These are phyloP conservation scores for Brassica nigra DNA, from an alignment of 345 rosid species.

Conservation along the genomic window DNA sequence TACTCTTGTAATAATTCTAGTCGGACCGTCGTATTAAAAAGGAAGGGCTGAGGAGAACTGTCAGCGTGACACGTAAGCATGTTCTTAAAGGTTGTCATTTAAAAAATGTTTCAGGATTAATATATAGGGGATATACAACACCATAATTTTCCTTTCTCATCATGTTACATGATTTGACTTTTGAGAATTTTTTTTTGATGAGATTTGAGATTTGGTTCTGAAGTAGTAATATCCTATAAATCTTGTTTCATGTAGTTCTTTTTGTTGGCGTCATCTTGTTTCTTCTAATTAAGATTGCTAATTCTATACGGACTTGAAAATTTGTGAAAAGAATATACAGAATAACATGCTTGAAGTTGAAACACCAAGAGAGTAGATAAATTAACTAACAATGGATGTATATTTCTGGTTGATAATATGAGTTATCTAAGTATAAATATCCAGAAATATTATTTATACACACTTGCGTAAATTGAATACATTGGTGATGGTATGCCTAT, in stretches of 20 bases:
- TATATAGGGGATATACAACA: too few species aligned
- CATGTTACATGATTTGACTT: constrained; percentile 35
- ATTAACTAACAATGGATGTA: not conserved
- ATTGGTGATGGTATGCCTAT: constrained; percentile 1
- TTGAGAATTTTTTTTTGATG: not conserved
- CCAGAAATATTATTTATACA: not conserved
- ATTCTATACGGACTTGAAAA: not conserved
- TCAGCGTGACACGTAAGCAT: too few species aligned
- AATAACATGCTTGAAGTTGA: not conserved
- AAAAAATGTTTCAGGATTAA: too few species aligned
- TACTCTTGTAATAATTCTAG: too few species aligned
- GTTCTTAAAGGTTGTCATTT: too few species aligned
- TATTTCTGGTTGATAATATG: not conserved
- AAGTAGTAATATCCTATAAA: not conserved
- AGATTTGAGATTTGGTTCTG: not conserved
- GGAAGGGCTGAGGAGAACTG: too few species aligned
- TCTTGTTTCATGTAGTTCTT: not conserved
- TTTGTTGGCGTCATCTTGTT: not conserved
- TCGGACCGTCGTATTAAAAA: too few species aligned
- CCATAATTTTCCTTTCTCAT: not conserved
- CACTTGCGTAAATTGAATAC: not conserved
- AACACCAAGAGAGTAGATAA: not conserved
- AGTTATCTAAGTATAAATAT: not conserved
- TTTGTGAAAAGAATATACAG: not conserved
- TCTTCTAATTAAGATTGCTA: not conserved